These are phyloP conservation scores for Xylaria curta DNA, from an alignment of 495 filamentous ascomycete genomes.

Conservation along the genomic window DNA sequence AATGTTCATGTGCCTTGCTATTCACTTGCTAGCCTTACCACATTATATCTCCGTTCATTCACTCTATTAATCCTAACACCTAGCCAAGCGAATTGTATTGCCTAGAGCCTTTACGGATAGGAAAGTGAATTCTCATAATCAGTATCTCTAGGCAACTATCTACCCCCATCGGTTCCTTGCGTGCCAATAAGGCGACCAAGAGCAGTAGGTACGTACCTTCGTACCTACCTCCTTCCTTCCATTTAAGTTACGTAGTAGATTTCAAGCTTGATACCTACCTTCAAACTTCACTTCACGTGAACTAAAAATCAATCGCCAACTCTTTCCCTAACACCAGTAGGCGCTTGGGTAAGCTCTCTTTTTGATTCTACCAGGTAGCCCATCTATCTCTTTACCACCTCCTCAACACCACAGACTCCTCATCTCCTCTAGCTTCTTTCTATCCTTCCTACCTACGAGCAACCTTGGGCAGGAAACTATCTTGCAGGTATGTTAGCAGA, in stretches of 20 bases:
- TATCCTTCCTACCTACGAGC: not conserved
- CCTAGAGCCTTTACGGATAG: not conserved
- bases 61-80: not conserved
- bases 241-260: not conserved
- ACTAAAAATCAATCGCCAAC: not conserved
- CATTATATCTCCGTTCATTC: not conserved
- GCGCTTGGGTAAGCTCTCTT: not conserved
- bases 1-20: not conserved
- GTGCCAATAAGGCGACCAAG: not conserved
- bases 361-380: not conserved
- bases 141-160: not conserved
- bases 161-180: not conserved
- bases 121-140: not conserved
- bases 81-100: not conserved
- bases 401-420: not conserved
- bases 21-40: not conserved
- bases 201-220: not conserved
- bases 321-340: not conserved
- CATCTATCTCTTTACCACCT: not conserved
- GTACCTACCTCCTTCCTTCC: not conserved
- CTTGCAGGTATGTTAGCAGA: not conserved
- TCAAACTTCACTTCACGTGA: not conserved
- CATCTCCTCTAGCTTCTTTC: not conserved
- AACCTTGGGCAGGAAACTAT: not conserved
- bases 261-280: not conserved